These are phyloP conservation scores for Pichia eremophila DNA, from an alignment of 805 yeast species.

Conservation along the genomic window DNA sequence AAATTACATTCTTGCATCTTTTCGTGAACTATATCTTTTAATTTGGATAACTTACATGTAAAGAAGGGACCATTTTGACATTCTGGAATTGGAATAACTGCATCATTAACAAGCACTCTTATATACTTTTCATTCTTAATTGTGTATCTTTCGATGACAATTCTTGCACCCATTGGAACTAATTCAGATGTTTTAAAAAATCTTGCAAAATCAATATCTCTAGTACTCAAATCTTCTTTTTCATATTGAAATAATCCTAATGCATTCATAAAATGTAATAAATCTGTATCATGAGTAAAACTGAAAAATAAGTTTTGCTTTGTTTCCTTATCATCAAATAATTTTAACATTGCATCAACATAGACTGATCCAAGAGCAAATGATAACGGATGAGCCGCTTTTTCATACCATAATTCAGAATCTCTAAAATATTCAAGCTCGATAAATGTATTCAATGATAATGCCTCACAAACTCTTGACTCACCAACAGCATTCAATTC, in stretches of 20 bases:
- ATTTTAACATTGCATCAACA: slow-evolving; percentile 34
- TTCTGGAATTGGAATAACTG: slow-evolving; percentile 39
- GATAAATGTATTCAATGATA: slow-evolving; percentile 60
- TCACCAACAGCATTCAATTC: slow-evolving; percentile 63
- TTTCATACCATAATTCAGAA: slow-evolving; percentile 46
- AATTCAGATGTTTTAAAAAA: slow-evolving; percentile 36
- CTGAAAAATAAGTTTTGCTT: slow-evolving; percentile 42
- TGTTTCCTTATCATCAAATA: slow-evolving; percentile 16
- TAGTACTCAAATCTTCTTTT: slow-evolving; percentile 28
- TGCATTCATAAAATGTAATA: slow-evolving; percentile 53
- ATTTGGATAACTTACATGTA: slow-evolving; percentile 31
- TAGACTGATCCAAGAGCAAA: slow-evolving; percentile 54
- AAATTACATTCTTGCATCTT: slow-evolving; percentile 19
- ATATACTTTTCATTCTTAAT: slow-evolving; percentile 24
- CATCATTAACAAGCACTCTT: slow-evolving; percentile 42
- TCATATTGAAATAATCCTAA: slow-evolving; percentile 40
- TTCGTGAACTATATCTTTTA: not conserved
- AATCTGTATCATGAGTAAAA: slow-evolving; percentile 57
- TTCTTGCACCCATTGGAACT: slow-evolving; percentile 50
- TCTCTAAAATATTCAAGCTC: slow-evolving; percentile 54
- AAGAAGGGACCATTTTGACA: slow-evolving; percentile 47
- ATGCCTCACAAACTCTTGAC: slow-evolving; percentile 58
- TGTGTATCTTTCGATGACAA: slow-evolving; percentile 39
- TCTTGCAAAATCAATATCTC: slow-evolving; percentile 34
- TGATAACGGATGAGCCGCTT: slow-evolving; percentile 49